Evolutionary conservation across 2,329 filamentous ascomycete species (phyloP).

Genomic region (Zasmidium angulare): DNA sequence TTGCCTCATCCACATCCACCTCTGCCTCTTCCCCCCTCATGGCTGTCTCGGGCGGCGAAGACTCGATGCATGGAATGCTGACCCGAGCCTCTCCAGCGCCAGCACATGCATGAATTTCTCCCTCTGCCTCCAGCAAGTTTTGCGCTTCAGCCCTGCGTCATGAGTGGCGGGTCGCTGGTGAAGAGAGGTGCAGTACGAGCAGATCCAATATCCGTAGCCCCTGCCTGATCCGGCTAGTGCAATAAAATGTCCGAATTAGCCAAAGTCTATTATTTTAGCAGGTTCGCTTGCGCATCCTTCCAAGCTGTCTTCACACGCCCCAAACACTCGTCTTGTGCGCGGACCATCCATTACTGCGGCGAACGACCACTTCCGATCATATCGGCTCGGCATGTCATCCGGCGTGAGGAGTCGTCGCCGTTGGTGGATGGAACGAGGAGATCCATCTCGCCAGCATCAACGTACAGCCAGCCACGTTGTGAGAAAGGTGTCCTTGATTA

Average conservation of each 20-base stretch:
- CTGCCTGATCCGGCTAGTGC: not conserved
- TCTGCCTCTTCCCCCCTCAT: no score
- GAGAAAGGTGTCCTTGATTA: no score
- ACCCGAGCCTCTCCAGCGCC: not conserved
- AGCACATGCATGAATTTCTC: no score
- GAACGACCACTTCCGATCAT: not conserved
- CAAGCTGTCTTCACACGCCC: no score
- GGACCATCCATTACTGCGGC: not conserved
- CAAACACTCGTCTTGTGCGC: no score
- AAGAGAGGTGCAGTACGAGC: not conserved
- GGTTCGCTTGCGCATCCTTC: not conserved
- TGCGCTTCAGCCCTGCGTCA: not conserved
- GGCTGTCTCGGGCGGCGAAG: no score
- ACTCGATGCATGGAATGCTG: no score
- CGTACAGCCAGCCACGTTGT: no score
- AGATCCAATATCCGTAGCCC: not conserved
- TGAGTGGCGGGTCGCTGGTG: not conserved
- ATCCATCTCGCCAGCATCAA: not conserved
- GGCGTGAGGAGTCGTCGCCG: no score
- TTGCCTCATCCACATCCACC: no score
- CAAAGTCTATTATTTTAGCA: not conserved
- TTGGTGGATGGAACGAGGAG: not conserved
- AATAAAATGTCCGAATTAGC: not conserved
- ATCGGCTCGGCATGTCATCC: no score
- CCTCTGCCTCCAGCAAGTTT: no score